Evolutionary conservation across 1,139 yeast genomes (phyloP), one percentile per base, ranked within the genome.

Genomic region (Keqinozyma sinolaborantium): DNA sequence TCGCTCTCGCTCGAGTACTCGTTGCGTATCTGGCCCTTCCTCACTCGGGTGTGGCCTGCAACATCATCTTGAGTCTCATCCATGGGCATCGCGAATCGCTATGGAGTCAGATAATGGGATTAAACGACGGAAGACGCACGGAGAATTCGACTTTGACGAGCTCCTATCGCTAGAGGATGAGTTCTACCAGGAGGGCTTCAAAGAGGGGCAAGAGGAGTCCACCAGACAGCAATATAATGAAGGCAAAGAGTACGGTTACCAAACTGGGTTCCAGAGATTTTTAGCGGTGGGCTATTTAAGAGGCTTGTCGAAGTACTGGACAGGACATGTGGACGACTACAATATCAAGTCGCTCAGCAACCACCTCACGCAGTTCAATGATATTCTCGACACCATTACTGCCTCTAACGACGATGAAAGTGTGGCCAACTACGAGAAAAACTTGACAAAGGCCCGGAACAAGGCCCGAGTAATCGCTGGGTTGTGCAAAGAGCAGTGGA

Each of bases 181-280:
- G 52, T 79, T 69, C 50, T 85, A 82, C 49, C 52, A 69, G 10
- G 75, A 75, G 39, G 95, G 95, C 0, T 64, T 64, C 30, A 48
- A 53, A 31, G 81, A 79, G 27, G 90, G 92, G 2, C 66, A 64
- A 35, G 51, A 53, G 9, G 66, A 63, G 30, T 61, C 70, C 1
- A 57, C 72, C 0, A 47, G 44, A 28, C 60, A 64, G 26, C 75
- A 72, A 29, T 63, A 58, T 32, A 41, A 69, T 2, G 95, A 84
- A 51, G 95, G 95, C 2, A 79, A 78, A 44, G 85, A 82, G 42
- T 82, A 72, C 47, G 95, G 95, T 0, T 67, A 82, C 31, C 94
- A 85, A 48, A 81, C 87, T 0, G 94, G 88, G 0, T 83, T 77
- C 48, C 90, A 83, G 53, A 60, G 90, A 39, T 82, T 71, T 44